Evolutionary conservation across 148 eudicot species (phyloP).

Genomic region (Linanthus parryae): DNA sequence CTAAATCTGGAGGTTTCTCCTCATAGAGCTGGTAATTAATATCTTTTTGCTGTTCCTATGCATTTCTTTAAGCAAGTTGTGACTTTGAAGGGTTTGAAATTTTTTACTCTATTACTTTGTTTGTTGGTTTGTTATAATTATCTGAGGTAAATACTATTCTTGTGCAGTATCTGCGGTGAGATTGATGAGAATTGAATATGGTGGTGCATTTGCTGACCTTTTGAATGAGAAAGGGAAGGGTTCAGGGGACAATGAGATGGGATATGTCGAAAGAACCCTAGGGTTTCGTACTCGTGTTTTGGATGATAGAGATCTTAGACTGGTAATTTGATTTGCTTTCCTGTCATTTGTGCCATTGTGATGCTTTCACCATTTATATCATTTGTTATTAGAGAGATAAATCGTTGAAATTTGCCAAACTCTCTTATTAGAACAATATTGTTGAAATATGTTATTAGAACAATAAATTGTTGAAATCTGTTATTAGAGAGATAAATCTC

Average conservation of each 20-base stretch:
- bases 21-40: conserved; percentile 79
- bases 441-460: too few relatives aligned
- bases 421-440: too few relatives aligned
- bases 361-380: too few relatives aligned
- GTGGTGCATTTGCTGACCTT: conserved; percentile 97
- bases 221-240: conserved; percentile 91
- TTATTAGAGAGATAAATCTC: too few relatives aligned
- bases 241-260: conserved; percentile 85
- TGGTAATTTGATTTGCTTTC: too few relatives aligned
- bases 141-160: too few relatives aligned
- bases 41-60: background rate
- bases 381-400: too few relatives aligned
- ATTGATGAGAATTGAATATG: conserved; percentile 90
- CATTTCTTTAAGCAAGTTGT: background rate
- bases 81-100: too few relatives aligned
- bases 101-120: too few relatives aligned
- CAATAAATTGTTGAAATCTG: too few relatives aligned
- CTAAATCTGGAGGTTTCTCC: conserved; percentile 85
- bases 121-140: conserved; percentile 5
- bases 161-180: conserved; percentile 84
- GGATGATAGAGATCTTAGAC: conserved; percentile 80
- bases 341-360: too few relatives aligned
- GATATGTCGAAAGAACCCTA: conserved; percentile 87
- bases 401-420: too few relatives aligned
- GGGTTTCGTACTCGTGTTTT: conserved; percentile 82